Evolutionary conservation across 2,329 filamentous ascomycete species (phyloP).

Genomic region (Exserohilum rostratum): DNA sequence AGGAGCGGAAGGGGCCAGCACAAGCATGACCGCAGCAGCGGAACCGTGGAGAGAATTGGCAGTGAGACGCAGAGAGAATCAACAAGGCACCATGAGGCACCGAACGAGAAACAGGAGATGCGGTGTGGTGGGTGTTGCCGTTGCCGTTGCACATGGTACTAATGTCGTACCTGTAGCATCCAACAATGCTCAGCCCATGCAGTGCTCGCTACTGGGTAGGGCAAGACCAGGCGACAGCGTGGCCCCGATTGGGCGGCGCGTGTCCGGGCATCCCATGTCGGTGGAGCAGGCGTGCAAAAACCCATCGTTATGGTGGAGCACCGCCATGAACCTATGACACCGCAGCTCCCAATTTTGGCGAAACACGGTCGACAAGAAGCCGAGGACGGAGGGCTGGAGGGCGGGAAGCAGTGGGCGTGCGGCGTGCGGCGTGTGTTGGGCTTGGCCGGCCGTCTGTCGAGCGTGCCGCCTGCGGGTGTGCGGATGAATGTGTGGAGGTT

Average conservation of each 20-base stretch:
- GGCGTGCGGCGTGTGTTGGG: no score
- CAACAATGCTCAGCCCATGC: constrained; percentile 36
- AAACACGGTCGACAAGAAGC: no score
- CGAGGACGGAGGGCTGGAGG: no score
- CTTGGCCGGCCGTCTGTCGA: no score
- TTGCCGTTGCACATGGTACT: constrained; percentile 32
- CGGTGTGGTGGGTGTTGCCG: constrained; percentile 37
- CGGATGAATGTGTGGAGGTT: no score
- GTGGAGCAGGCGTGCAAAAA: no score
- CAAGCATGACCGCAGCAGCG: constrained; percentile 19
- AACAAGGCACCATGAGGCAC: no score
- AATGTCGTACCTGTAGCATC: constrained; percentile 37
- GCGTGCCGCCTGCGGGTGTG: no score
- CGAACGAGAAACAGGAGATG: no score
- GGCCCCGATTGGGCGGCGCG: constrained; percentile 18
- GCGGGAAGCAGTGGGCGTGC: no score
- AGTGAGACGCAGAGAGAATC: neutral
- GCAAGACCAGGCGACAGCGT: constrained; percentile 15
- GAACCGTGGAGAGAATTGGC: constrained; percentile 20
- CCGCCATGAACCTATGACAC: neutral
- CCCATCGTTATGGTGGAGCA: constrained; percentile 18
- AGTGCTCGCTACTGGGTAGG: constrained; percentile 16
- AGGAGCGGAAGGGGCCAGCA: constrained; percentile 21
- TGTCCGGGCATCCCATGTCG: constrained; percentile 27
- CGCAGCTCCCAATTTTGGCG: no score